Percentiles rank a stretch among this genome's conserved stretches.
phyloP scores from a whole-genome alignment of 352 stramenopile species.

The Phytopythium litorale region DNA sequence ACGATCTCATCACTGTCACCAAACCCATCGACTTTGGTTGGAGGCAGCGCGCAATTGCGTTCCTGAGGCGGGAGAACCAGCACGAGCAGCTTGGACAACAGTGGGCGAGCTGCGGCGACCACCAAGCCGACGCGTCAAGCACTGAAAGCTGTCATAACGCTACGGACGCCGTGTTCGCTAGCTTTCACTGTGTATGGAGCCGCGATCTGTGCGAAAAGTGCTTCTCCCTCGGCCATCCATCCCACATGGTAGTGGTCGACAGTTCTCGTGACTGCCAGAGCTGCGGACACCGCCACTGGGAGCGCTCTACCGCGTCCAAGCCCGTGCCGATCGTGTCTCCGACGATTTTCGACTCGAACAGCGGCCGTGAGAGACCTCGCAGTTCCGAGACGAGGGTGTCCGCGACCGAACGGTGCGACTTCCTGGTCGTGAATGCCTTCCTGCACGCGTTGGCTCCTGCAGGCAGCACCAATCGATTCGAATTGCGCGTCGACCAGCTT shows the following conservation, averaged over 20 bases:
- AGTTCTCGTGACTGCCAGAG: slow-evolving; percentile 14
- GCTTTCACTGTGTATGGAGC: slow-evolving; percentile 43
- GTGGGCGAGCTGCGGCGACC: not conserved
- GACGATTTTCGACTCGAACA: not conserved
- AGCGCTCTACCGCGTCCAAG: slow-evolving; percentile 25
- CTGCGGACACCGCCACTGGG: slow-evolving; percentile 30
- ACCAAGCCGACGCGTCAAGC: not conserved
- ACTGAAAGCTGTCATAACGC: not conserved
- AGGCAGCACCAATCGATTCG: slow-evolving; percentile 23
- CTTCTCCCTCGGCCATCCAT: slow-evolving; percentile 17
- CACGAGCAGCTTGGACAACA: slow-evolving; percentile 11
- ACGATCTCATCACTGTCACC: slow-evolving; percentile 21
- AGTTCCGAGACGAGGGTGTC: slow-evolving; percentile 12
- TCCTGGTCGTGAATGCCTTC: slow-evolving; percentile 43
- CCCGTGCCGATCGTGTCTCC: not conserved
- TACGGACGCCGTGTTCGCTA: slow-evolving; percentile 20
- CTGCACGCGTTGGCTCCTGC: slow-evolving; percentile 47
- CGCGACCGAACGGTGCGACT: slow-evolving; percentile 30
- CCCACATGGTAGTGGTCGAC: not conserved
- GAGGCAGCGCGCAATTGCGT: slow-evolving; percentile 19
- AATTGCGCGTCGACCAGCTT: slow-evolving; percentile 16
- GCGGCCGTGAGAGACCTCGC: not conserved
- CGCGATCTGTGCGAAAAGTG: slow-evolving; percentile 43
- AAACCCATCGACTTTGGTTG: slow-evolving; percentile 7
- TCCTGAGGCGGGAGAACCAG: slow-evolving; percentile 16